phyloP scores from a whole-genome alignment of 1,284 basidiomycete genomes.

The Sanghuangporus weigelae region DNA sequence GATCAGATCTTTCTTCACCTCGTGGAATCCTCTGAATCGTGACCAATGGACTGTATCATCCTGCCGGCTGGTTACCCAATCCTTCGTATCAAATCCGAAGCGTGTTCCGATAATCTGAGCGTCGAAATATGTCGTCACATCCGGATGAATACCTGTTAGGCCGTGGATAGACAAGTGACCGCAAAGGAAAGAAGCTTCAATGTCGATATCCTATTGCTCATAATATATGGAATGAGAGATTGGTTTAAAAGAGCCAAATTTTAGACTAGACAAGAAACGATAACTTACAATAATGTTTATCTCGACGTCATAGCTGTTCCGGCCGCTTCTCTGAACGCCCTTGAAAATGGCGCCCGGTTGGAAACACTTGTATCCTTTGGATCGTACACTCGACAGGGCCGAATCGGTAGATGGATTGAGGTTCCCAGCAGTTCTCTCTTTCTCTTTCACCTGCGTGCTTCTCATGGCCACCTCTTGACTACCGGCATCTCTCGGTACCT shows the following conservation, averaged over 20 bases:
- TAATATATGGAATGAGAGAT: neutral
- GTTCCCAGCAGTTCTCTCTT: constrained; percentile 12
- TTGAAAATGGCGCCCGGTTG: constrained; percentile 78
- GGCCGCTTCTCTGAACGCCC: constrained; percentile 79
- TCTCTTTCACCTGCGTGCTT: neutral
- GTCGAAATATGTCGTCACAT: constrained; percentile 90
- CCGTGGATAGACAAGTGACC: constrained; percentile 88
- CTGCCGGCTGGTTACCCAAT: constrained; percentile 81
- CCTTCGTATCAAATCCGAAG: constrained; percentile 82
- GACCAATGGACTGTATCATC: constrained; percentile 91
- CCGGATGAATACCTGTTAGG: constrained; percentile 85
- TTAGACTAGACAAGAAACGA: neutral
- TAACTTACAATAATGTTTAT: constrained; percentile 72
- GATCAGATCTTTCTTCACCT: constrained; percentile 69
- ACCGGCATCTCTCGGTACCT: too few species aligned
- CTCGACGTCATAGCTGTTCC: constrained; percentile 81
- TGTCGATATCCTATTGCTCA: constrained; percentile 67
- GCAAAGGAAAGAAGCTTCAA: constrained; percentile 72
- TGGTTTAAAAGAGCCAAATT: neutral
- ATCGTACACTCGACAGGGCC: constrained; percentile 65
- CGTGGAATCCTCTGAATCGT: constrained; percentile 84
- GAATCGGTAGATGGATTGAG: constrained; percentile 67
- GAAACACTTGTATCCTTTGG: constrained; percentile 73
- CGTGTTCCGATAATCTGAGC: constrained; percentile 88
- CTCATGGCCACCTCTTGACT: too few species aligned